phyloP scores from a whole-genome alignment of 1,139 yeast species.

The Geotrichum fermentans region DNA sequence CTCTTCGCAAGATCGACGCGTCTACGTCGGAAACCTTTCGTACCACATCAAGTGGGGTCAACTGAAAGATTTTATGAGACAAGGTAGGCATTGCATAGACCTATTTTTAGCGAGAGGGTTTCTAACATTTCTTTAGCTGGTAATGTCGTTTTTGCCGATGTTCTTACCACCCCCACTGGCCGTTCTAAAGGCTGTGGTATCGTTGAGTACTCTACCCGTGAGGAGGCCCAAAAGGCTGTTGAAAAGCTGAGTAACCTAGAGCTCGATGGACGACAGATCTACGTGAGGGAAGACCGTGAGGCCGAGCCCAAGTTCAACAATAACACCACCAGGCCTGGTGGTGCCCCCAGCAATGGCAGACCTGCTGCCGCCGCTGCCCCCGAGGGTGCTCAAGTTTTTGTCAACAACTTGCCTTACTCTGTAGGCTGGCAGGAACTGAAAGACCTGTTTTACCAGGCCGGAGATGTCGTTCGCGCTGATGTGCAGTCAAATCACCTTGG shows the following conservation, averaged over 20 bases:
- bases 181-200: slow-evolving; percentile 69
- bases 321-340: background rate
- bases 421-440: slow-evolving; percentile 80
- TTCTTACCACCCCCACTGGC: slow-evolving; percentile 73
- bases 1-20: slow-evolving; percentile 38
- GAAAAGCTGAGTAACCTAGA: slow-evolving; percentile 60
- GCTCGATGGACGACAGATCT: slow-evolving; percentile 74
- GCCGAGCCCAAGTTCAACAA: slow-evolving; percentile 28
- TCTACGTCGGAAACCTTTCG: slow-evolving; percentile 57
- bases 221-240: slow-evolving; percentile 74
- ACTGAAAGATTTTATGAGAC: slow-evolving; percentile 58
- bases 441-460: slow-evolving; percentile 74
- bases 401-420: slow-evolving; percentile 78
- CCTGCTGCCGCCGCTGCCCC: slow-evolving; percentile 9
- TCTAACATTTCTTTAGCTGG: slow-evolving; percentile 45
- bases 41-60: slow-evolving; percentile 58
- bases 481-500: slow-evolving; percentile 63
- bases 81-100: slow-evolving; percentile 33
- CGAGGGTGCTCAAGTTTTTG: slow-evolving; percentile 57
- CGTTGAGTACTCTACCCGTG: slow-evolving; percentile 72
- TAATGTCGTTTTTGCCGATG: slow-evolving; percentile 76
- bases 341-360: slow-evolving; percentile 14
- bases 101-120: too few relatives aligned
- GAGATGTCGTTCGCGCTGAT: slow-evolving; percentile 76
- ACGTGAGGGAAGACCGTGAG: slow-evolving; percentile 65